phyloP scores from a whole-genome alignment of 495 filamentous ascomycete species.

The Daldinia decipiens region DNA sequence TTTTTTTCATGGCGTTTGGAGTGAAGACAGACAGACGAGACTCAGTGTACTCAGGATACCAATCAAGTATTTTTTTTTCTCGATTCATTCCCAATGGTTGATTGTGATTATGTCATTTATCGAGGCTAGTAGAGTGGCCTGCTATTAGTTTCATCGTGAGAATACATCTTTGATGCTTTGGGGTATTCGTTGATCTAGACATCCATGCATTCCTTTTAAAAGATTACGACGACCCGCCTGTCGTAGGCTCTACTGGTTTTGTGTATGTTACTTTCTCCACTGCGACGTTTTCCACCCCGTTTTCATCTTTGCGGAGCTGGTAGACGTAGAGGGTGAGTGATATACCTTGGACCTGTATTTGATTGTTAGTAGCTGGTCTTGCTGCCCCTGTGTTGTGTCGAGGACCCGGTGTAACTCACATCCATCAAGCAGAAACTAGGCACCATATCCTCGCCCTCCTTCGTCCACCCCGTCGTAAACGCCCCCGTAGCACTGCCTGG shows the following conservation, averaged over 20 bases:
- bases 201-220: conserved; percentile 19
- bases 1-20: conserved; percentile 29
- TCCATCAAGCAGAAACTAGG: conserved; percentile 99
- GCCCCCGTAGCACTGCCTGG: conserved; percentile 95
- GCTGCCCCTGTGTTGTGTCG: too few relatives aligned
- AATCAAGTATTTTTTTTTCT: conserved; percentile 28
- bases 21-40: conserved; percentile 15
- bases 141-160: conserved; percentile 17
- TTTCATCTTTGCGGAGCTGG: conserved; percentile 88
- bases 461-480: conserved; percentile 66
- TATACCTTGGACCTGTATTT: conserved; percentile 88
- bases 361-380: conserved; percentile 4
- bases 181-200: conserved; percentile 37
- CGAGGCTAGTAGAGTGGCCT: conserved; percentile 14
- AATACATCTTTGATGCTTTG: conserved; percentile 33
- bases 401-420: conserved; percentile 56
- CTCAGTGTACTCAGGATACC: conserved; percentile 30
- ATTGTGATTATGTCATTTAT: neutral
- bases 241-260: conserved; percentile 73
- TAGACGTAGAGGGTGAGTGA: conserved; percentile 98
- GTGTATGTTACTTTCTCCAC: conserved; percentile 99
- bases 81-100: conserved; percentile 1
- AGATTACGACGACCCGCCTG: conserved; percentile 53
- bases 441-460: conserved; percentile 79
- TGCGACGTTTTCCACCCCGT: conserved; percentile 89